Evolutionary conservation across 1,139 yeast genomes (phyloP).

Genomic region (Nakaseomyces sp.): DNA sequence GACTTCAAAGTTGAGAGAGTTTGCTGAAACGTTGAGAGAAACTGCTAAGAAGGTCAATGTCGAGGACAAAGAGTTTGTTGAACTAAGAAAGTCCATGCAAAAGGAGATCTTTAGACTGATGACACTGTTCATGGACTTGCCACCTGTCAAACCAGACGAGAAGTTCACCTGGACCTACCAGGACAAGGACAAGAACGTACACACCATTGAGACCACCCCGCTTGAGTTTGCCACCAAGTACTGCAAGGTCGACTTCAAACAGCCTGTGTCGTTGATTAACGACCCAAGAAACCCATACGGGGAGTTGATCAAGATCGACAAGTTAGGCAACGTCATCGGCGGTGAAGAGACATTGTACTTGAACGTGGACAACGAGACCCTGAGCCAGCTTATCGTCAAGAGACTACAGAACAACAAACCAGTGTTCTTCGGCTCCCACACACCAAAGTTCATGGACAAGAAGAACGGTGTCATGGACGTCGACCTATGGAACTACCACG

Average conservation of each 20-base stretch:
- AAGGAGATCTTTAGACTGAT: conserved; percentile 55
- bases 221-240: conserved; percentile 49
- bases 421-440: conserved; percentile 79
- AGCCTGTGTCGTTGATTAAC: conserved; percentile 58
- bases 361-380: conserved; percentile 50
- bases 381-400: conserved; percentile 53
- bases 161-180: conserved; percentile 62
- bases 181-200: conserved; percentile 62
- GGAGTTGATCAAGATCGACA: conserved; percentile 56
- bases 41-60: conserved; percentile 43
- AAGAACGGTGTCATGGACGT: conserved; percentile 61
- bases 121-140: conserved; percentile 62
- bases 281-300: conserved; percentile 71
- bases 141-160: conserved; percentile 60
- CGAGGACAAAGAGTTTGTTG: conserved; percentile 28
- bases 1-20: conserved; percentile 64
- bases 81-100: conserved; percentile 43
- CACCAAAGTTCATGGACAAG: conserved; percentile 59
- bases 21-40: conserved; percentile 57
- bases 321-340: conserved; percentile 61
- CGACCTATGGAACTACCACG: conserved; percentile 54
- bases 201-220: conserved; percentile 50
- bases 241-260: conserved; percentile 41
- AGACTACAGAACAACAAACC: conserved; percentile 66
- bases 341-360: conserved; percentile 62